Conservation (phyloP, 345 rosid genomes). For the Arabidopsis thaliana region TAIR10.1 NC_003071.7:17582501-17583000, state of each 20-base stretch:
- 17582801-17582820: slow-evolving; percentile 34
- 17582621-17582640: background rate
- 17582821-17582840: slow-evolving; percentile 36
- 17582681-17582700: background rate
- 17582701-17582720: background rate
- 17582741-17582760: slow-evolving; percentile 13
- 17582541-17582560: too few relatives aligned
- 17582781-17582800: slow-evolving; percentile 33
- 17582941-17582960: slow-evolving; percentile 13
- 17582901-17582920: slow-evolving; percentile 28
- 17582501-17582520: too few relatives aligned
- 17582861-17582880: slow-evolving; percentile 11
- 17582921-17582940: background rate
- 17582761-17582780: slow-evolving; percentile 8
- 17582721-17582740: slow-evolving; percentile 11
- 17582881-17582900: background rate
- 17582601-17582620: background rate
- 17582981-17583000: background rate
- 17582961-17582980: slow-evolving; percentile 30
- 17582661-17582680: background rate
- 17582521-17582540: too few relatives aligned
- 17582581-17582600: background rate
- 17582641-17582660: slow-evolving; percentile 16
- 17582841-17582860: slow-evolving; percentile 29
- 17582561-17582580: background rate